These are phyloP conservation scores for Arabidopsis suecica DNA, from an alignment of 345 rosid species.

Conservation along the genomic window DNA sequence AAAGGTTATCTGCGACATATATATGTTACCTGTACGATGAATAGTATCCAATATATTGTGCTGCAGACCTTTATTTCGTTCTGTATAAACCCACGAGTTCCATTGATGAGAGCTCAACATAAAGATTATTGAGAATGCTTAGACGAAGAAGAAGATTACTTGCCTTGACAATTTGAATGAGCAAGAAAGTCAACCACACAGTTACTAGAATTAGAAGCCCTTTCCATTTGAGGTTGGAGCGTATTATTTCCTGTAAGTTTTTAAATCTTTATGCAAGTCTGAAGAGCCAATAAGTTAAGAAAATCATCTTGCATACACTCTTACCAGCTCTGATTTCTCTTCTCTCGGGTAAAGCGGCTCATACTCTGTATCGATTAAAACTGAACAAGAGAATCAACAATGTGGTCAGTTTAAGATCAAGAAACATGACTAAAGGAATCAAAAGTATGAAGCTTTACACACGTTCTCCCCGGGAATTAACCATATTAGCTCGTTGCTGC, in stretches of 20 bases:
- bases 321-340: slow-evolving; percentile 71
- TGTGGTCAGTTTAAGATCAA: not conserved
- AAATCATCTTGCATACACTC: slow-evolving; percentile 15
- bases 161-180: slow-evolving; percentile 79
- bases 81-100: slow-evolving; percentile 50
- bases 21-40: slow-evolving; percentile 73
- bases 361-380: slow-evolving; percentile 73
- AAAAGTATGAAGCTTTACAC: slow-evolving; percentile 35
- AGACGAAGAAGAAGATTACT: slow-evolving; percentile 16
- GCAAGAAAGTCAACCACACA: slow-evolving; percentile 75
- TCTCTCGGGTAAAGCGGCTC: slow-evolving; percentile 73
- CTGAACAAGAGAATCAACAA: slow-evolving; percentile 48
- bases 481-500: slow-evolving; percentile 47
- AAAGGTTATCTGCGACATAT: not conserved
- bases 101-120: slow-evolving; percentile 14
- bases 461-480: slow-evolving; percentile 88
- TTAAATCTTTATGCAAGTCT: slow-evolving; percentile 15
- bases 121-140: not conserved
- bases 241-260: slow-evolving; percentile 62
- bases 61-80: slow-evolving; percentile 73
- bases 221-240: slow-evolving; percentile 79
- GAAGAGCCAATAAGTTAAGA: not conserved
- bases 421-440: not conserved
- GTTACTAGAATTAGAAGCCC: slow-evolving; percentile 51
- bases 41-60: slow-evolving; percentile 75